Evolutionary conservation across 345 rosid genomes (phyloP).

Genomic region (Bretschneidera sinensis): DNA sequence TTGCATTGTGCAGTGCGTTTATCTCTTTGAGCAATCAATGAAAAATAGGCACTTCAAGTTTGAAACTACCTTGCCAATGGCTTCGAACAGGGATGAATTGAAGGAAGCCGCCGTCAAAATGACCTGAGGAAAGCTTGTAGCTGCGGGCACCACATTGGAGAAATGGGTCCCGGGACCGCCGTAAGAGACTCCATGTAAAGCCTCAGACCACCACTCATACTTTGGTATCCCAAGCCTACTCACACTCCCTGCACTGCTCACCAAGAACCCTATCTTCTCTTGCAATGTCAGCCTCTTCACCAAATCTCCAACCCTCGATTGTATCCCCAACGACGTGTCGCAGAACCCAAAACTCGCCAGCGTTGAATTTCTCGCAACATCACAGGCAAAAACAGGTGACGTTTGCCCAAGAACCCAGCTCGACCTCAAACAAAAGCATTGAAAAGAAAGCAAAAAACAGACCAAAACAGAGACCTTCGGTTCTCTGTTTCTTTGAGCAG

Average conservation of each 20-base stretch:
- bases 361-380: constrained; percentile 40
- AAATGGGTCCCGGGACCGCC: constrained; percentile 74
- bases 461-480: constrained; percentile 21
- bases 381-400: constrained; percentile 71
- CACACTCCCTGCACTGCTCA: constrained; percentile 49
- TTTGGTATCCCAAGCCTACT: constrained; percentile 70
- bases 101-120: constrained; percentile 91
- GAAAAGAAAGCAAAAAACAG: constrained; percentile 11
- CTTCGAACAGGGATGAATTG: constrained; percentile 66
- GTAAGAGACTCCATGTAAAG: constrained; percentile 88
- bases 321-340: constrained; percentile 31
- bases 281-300: constrained; percentile 66
- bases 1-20: too few species aligned
- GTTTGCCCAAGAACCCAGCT: constrained; percentile 44
- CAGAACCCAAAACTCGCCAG: constrained; percentile 57
- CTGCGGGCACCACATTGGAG: constrained; percentile 60
- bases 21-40: too few species aligned
- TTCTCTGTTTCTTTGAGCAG: constrained; percentile 21
- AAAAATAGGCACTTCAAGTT: too few species aligned
- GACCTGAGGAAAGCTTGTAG: constrained; percentile 95
- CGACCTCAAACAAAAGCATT: neutral
- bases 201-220: constrained; percentile 98
- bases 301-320: constrained; percentile 65
- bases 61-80: constrained; percentile 98
- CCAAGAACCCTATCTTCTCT: constrained; percentile 66